These are phyloP conservation scores for Fusarium sp. DNA, from an alignment of 2,329 filamentous ascomycete species.

Conservation along the genomic window DNA sequence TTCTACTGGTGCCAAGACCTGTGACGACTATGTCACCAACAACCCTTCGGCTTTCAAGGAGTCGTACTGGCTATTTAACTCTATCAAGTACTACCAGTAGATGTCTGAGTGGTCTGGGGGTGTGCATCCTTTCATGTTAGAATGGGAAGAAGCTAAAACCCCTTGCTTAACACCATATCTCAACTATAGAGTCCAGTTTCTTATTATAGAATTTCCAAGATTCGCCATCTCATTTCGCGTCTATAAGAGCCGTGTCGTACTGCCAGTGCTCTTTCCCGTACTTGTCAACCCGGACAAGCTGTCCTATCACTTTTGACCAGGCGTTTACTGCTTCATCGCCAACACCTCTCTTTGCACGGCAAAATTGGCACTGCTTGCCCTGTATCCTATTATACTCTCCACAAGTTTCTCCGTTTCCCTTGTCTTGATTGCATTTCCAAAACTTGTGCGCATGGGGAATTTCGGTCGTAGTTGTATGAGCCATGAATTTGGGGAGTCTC, in stretches of 20 bases:
- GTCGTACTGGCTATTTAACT: conserved; percentile 16
- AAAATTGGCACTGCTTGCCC: neutral
- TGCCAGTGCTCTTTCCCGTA: conserved; percentile 6
- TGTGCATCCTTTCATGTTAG: fast-evolving
- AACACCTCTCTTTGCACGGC: neutral
- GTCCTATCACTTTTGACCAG: neutral
- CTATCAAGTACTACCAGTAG: conserved; percentile 12
- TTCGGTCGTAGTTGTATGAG: neutral
- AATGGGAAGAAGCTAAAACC: too few species aligned
- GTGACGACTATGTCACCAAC: conserved; percentile 74
- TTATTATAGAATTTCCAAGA: fast-evolving
- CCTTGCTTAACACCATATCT: neutral
- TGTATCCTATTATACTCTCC: neutral
- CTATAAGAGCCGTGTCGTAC: neutral
- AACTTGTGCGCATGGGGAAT: neutral
- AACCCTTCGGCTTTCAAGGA: conserved; percentile 60
- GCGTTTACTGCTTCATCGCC: conserved; percentile 1
- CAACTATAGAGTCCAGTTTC: too few species aligned
- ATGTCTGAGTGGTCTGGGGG: neutral
- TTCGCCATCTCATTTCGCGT: fast-evolving
- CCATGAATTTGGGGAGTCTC: neutral
- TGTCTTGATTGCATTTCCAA: conserved; percentile 7
- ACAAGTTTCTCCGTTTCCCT: neutral
- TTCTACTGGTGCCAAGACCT: conserved; percentile 61
- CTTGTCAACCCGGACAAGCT: neutral